Percentiles rank a stretch among this genome's conserved stretches.
Conservation (phyloP, 768 basidiomycete species). For the Collybia mongolica region DNA sequence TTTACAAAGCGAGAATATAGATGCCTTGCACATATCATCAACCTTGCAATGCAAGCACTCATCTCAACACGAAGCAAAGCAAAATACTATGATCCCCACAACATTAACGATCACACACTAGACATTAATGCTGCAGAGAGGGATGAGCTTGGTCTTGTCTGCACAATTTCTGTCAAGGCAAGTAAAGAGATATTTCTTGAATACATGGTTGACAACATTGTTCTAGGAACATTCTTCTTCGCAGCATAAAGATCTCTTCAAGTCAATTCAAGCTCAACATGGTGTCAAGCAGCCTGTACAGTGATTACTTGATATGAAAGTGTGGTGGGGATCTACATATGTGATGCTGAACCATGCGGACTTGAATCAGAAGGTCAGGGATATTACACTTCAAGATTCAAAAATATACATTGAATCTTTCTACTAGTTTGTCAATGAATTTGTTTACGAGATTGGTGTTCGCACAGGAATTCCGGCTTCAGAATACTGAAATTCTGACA, state of each 20-base stretch:
- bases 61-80: background rate
- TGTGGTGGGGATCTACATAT: constrained; percentile 19
- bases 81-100: background rate
- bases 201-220: too few species aligned
- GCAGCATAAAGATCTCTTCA: constrained; percentile 17
- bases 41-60: too few species aligned
- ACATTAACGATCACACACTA: background rate
- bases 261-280: constrained; percentile 6
- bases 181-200: background rate
- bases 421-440: too few species aligned
- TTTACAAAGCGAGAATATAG: too few species aligned
- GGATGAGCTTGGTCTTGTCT: constrained; percentile 15
- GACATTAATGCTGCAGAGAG: background rate
- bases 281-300: background rate
- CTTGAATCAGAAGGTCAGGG: background rate
- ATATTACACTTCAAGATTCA: too few species aligned
- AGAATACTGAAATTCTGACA: too few species aligned
- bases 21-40: constrained; percentile 20
- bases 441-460: too few species aligned
- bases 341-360: constrained; percentile 14
- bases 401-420: too few species aligned
- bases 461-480: too few species aligned
- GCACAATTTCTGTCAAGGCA: constrained; percentile 14
- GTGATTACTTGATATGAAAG: constrained; percentile 18
- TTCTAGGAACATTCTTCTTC: constrained; percentile 13